Conservation (phyloP, 441 rosid species). For the Raphanus hybrid region DNA sequence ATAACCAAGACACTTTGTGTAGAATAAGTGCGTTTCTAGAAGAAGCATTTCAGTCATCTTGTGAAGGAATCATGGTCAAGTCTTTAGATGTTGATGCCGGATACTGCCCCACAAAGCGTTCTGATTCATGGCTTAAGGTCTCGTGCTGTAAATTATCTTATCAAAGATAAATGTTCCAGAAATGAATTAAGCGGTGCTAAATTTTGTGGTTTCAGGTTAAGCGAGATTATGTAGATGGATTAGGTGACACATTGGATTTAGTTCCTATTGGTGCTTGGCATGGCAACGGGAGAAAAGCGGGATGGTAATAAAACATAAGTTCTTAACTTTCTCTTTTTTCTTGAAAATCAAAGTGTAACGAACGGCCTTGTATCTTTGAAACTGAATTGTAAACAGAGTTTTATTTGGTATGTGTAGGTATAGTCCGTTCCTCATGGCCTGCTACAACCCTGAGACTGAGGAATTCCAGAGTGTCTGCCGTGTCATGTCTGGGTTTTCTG, state of each 20-base stretch:
- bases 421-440: constrained; percentile 96
- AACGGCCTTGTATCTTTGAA: neutral
- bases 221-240: constrained; percentile 84
- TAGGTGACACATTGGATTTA: constrained; percentile 84
- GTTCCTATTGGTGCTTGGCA: constrained; percentile 98
- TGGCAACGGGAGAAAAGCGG: constrained; percentile 93
- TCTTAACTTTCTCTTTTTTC: neutral
- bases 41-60: constrained; percentile 71
- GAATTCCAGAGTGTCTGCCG: constrained; percentile 89
- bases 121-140: constrained; percentile 94
- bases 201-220: constrained; percentile 64
- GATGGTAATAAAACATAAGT: constrained; percentile 61
- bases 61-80: constrained; percentile 91
- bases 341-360: neutral
- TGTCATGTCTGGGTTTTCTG: constrained; percentile 93
- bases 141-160: constrained; percentile 19
- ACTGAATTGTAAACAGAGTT: neutral
- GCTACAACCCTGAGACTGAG: constrained; percentile 80
- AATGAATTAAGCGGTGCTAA: constrained; percentile 16
- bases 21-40: constrained; percentile 68
- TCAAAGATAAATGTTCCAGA: neutral
- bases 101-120: constrained; percentile 83
- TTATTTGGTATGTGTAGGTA: constrained; percentile 54
- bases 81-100: constrained; percentile 71
- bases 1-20: constrained; percentile 49